These are phyloP conservation scores for Claviceps maximensis DNA, from an alignment of 2,329 filamentous ascomycete species.

Conservation along the genomic window DNA sequence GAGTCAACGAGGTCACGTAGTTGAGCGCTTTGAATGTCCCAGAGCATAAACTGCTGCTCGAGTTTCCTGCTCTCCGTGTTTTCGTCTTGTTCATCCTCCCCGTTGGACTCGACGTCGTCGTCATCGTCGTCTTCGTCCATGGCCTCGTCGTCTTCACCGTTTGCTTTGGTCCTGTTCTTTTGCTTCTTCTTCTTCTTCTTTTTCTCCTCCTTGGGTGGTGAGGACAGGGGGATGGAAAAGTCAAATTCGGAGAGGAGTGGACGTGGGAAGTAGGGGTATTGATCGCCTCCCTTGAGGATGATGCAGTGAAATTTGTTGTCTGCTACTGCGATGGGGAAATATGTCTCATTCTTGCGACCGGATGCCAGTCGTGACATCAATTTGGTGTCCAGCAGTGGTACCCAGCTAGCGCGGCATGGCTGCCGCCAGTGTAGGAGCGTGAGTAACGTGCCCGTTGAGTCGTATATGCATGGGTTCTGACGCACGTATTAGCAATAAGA, in stretches of 20 bases:
- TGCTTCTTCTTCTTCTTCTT: constrained; percentile 21
- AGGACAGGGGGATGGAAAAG: constrained; percentile 69
- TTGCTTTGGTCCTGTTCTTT: constrained; percentile 12
- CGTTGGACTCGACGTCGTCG: constrained; percentile 18
- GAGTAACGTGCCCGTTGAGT: constrained; percentile 77
- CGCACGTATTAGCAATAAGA: not conserved
- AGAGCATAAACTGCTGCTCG: constrained; percentile 71
- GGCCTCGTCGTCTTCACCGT: constrained; percentile 20
- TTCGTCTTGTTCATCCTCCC: constrained; percentile 13
- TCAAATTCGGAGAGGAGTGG: constrained; percentile 88
- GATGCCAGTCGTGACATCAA: constrained; percentile 68
- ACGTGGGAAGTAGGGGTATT: constrained; percentile 83
- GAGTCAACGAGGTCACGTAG: constrained; percentile 60
- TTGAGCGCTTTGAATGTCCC: constrained; percentile 58
- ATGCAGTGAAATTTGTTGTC: constrained; percentile 94
- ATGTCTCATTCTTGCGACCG: constrained; percentile 76
- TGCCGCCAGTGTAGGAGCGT: constrained; percentile 84
- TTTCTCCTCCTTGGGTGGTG: constrained; percentile 26
- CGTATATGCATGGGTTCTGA: constrained; percentile 90
- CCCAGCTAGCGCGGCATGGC: constrained; percentile 76
- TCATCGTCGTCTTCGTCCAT: constrained; percentile 23
- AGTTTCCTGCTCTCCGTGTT: constrained; percentile 45
- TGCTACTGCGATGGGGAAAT: constrained; percentile 92
- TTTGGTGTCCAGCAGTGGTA: constrained; percentile 82
- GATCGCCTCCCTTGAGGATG: constrained; percentile 90